A percentile compares a stretch with the other conserved stretches of the same genome.
phyloP scores from a whole-genome alignment of 2,329 filamentous ascomycete species.

The Colletotrichum australisinense region DNA sequence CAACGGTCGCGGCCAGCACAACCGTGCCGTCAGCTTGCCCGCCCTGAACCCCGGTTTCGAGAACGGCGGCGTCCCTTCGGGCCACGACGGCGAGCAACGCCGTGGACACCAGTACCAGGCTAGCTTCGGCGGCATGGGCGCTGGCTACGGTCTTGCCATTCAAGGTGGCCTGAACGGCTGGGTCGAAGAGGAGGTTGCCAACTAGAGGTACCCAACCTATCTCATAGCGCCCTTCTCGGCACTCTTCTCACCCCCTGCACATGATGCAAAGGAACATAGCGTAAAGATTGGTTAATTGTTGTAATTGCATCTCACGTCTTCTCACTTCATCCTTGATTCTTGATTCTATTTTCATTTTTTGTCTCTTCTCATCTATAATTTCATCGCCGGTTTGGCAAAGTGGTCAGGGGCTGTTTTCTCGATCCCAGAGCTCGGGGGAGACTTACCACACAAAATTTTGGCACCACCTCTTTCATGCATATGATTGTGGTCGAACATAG shows the following conservation, averaged over 20 bases:
- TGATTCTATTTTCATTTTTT: slow-evolving; percentile 35
- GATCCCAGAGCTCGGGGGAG: slow-evolving; percentile 27
- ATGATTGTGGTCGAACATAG: slow-evolving; percentile 36
- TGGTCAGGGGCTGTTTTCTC: slow-evolving; percentile 32
- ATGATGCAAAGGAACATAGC: slow-evolving; percentile 30
- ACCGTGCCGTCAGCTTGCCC: slow-evolving; percentile 89
- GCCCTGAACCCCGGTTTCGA: slow-evolving; percentile 73
- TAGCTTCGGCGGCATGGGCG: slow-evolving; percentile 70
- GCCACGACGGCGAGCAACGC: slow-evolving; percentile 61
- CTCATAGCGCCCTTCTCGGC: neutral
- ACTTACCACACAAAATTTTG: slow-evolving; percentile 28
- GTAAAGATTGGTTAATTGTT: slow-evolving; percentile 54
- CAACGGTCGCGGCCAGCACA: slow-evolving; percentile 71
- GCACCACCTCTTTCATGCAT: slow-evolving; percentile 31
- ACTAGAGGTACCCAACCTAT: slow-evolving; percentile 50
- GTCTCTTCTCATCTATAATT: slow-evolving; percentile 35
- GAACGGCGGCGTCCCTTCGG: slow-evolving; percentile 62
- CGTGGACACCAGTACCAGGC: slow-evolving; percentile 75
- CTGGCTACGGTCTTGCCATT: slow-evolving; percentile 71
- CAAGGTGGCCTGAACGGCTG: slow-evolving; percentile 74
- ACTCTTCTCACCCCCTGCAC: neutral
- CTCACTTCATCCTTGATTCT: slow-evolving; percentile 36
- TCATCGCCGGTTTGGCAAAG: slow-evolving; percentile 29
- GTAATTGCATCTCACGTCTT: slow-evolving; percentile 50
- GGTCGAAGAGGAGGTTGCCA: slow-evolving; percentile 75